phyloP scores from a whole-genome alignment of 768 basidiomycete genomes.

The Paxillus involutus region DNA sequence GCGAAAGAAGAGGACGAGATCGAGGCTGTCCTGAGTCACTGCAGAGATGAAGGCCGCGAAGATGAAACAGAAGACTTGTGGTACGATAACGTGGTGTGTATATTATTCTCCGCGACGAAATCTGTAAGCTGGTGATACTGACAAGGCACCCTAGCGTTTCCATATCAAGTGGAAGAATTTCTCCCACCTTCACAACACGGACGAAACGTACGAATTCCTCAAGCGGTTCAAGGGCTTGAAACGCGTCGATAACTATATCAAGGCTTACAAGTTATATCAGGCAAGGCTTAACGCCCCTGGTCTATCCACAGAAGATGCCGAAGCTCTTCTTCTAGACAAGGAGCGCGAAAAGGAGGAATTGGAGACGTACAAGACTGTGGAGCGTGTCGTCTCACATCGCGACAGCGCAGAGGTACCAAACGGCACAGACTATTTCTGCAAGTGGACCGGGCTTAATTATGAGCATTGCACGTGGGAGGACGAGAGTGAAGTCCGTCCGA shows the following conservation, averaged over 20 bases:
- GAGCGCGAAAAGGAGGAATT: slow-evolving; percentile 91
- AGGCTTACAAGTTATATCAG: slow-evolving; percentile 77
- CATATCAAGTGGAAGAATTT: slow-evolving; percentile 99
- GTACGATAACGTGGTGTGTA: slow-evolving; percentile 80
- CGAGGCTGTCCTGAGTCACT: slow-evolving; percentile 86
- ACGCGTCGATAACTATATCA: slow-evolving; percentile 99
- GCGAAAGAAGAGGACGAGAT: slow-evolving; percentile 81
- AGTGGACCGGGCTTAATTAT: slow-evolving; percentile 94
- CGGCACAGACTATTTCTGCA: slow-evolving; percentile 88
- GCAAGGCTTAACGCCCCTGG: slow-evolving; percentile 61
- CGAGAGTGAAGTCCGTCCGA: slow-evolving; percentile 73
- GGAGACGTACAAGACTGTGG: slow-evolving; percentile 88
- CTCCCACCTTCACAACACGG: slow-evolving; percentile 98
- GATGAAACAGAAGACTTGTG: slow-evolving; percentile 79
- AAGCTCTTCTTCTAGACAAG: slow-evolving; percentile 84
- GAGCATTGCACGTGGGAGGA: slow-evolving; percentile 96
- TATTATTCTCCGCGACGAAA: neutral
- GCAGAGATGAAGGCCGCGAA: slow-evolving; percentile 79
- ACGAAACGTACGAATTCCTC: slow-evolving; percentile 94
- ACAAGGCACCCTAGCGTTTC: slow-evolving; percentile 65
- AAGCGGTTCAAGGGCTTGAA: slow-evolving; percentile 95
- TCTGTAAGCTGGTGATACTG: neutral
- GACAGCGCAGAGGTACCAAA: slow-evolving; percentile 49
- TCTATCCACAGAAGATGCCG: slow-evolving; percentile 83
- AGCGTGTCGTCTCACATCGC: slow-evolving; percentile 83